These are phyloP conservation scores for Arthrobotrys conoides DNA, from an alignment of 2,329 filamentous ascomycete species.

Conservation along the genomic window DNA sequence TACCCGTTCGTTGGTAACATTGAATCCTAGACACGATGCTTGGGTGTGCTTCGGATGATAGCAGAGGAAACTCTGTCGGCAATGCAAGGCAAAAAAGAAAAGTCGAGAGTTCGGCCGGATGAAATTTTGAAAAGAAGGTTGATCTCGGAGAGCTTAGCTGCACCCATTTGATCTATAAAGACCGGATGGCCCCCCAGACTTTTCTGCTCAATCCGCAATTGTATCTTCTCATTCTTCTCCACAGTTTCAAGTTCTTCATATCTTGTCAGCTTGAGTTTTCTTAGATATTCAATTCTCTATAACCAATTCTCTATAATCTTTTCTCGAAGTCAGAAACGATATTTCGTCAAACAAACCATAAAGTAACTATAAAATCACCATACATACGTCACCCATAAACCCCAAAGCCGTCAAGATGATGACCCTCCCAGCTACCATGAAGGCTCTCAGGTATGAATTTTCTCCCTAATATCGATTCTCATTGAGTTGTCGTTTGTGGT, in stretches of 20 bases:
- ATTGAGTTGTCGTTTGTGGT: slow-evolving; percentile 15
- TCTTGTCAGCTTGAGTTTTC: slow-evolving; percentile 1
- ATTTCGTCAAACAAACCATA: background rate
- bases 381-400: background rate
- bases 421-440: slow-evolving; percentile 72
- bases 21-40: slow-evolving; percentile 26
- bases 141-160: slow-evolving; percentile 17
- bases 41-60: slow-evolving; percentile 8
- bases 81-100: slow-evolving; percentile 8
- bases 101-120: slow-evolving; percentile 7
- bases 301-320: too few relatives aligned
- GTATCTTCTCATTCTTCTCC: background rate
- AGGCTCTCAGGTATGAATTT: slow-evolving; percentile 73
- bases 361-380: background rate
- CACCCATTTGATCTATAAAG: slow-evolving; percentile 38
- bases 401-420: slow-evolving; percentile 63
- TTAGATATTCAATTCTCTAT: slow-evolving; percentile 8
- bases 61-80: slow-evolving; percentile 16
- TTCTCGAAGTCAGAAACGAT: too few relatives aligned
- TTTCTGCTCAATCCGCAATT: slow-evolving; percentile 7
- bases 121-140: slow-evolving; percentile 31
- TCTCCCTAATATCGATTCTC: slow-evolving; percentile 4
- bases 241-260: background rate
- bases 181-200: slow-evolving; percentile 4
- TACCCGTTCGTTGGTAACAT: slow-evolving; percentile 18